Percentiles rank a stretch among this genome's conserved stretches.
phyloP scores from a whole-genome alignment of 2,329 filamentous ascomycete genomes.

The Eurotiales sp. region DNA sequence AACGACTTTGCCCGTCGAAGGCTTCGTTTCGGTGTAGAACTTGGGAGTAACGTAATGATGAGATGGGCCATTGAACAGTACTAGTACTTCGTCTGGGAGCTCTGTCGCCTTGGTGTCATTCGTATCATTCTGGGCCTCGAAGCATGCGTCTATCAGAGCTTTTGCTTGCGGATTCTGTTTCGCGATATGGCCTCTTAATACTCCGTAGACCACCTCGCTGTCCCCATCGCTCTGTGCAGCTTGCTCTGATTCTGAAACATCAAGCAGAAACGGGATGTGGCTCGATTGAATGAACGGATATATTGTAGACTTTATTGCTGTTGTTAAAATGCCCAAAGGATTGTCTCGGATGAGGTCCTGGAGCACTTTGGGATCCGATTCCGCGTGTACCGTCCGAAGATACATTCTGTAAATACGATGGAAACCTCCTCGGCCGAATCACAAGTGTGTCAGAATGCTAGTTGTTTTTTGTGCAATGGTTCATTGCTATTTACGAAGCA shows the following conservation, averaged over 20 bases:
- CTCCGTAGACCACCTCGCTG: slow-evolving; percentile 31
- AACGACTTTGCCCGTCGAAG: slow-evolving; percentile 61
- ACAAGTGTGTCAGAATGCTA: not conserved
- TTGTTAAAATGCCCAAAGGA: slow-evolving; percentile 61
- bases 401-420: slow-evolving; percentile 48
- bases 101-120: slow-evolving; percentile 21
- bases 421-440: too few relatives aligned
- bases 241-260: slow-evolving; percentile 33
- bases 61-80: slow-evolving; percentile 57
- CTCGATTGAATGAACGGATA: slow-evolving; percentile 55
- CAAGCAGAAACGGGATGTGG: slow-evolving; percentile 60
- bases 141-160: slow-evolving; percentile 51
- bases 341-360: slow-evolving; percentile 57
- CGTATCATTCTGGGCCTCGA: slow-evolving; percentile 27
- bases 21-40: slow-evolving; percentile 65
- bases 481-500: too few relatives aligned
- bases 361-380: slow-evolving; percentile 48
- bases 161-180: slow-evolving; percentile 62
- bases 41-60: slow-evolving; percentile 67
- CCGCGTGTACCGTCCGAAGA: slow-evolving; percentile 53
- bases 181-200: slow-evolving; percentile 60
- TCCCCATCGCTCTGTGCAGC: slow-evolving; percentile 25
- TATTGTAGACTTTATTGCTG: slow-evolving; percentile 51
- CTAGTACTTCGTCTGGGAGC: slow-evolving; percentile 53
- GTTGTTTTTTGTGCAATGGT: too few relatives aligned